These are phyloP conservation scores for Coleophoma eucalyptorum DNA, from an alignment of 2,329 filamentous ascomycete genomes.

Conservation along the genomic window DNA sequence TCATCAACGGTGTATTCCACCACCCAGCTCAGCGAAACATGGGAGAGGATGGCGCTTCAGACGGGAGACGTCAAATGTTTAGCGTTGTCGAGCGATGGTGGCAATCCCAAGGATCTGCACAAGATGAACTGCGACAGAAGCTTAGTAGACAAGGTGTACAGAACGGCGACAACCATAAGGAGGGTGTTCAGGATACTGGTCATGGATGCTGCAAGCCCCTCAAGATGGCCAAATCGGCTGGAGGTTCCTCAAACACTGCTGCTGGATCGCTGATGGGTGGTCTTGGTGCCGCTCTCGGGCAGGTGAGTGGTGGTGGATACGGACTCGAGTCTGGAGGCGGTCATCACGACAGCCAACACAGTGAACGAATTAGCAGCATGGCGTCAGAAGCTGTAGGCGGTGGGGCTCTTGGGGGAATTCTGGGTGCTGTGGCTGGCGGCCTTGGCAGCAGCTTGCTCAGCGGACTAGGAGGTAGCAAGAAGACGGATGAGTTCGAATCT, in stretches of 20 bases:
- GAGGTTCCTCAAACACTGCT: slow-evolving; percentile 51
- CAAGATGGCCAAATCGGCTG: slow-evolving; percentile 65
- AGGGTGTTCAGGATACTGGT: slow-evolving; percentile 77
- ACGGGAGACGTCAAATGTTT: slow-evolving; percentile 77
- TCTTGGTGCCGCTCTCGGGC: slow-evolving; percentile 44
- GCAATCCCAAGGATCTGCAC: slow-evolving; percentile 60
- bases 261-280: slow-evolving; percentile 54
- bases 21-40: slow-evolving; percentile 75
- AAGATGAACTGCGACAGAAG: slow-evolving; percentile 67
- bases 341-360: slow-evolving; percentile 10
- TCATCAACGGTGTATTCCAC: slow-evolving; percentile 80
- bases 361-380: slow-evolving; percentile 40
- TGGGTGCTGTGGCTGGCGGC: slow-evolving; percentile 65
- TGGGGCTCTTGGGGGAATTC: slow-evolving; percentile 64
- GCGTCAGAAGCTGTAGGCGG: slow-evolving; percentile 59
- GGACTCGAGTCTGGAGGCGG: slow-evolving; percentile 19
- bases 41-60: slow-evolving; percentile 65
- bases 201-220: slow-evolving; percentile 77
- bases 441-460: slow-evolving; percentile 65
- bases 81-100: slow-evolving; percentile 81
- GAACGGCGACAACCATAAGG: slow-evolving; percentile 79
- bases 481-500: slow-evolving; percentile 50
- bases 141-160: slow-evolving; percentile 76
- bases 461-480: slow-evolving; percentile 38
- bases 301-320: slow-evolving; percentile 14